Conservation (phyloP, 768 basidiomycete genomes). For the Chlorophyllum brunneum region DNA sequence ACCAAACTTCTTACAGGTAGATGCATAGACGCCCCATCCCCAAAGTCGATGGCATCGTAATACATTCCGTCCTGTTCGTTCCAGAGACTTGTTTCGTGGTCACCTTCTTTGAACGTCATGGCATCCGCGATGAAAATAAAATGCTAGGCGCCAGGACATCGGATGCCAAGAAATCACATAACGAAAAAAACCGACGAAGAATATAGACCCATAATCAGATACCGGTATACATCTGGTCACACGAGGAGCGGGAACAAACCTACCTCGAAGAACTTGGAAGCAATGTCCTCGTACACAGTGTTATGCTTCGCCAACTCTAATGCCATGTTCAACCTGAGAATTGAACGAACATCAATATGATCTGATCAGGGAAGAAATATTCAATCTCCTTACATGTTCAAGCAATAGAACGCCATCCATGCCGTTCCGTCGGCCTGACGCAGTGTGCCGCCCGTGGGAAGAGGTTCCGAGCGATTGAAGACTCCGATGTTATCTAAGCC, state of each 20-base stretch:
- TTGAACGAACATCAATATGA: not conserved
- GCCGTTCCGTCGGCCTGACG: conserved; percentile 98
- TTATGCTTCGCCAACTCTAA: conserved; percentile 98
- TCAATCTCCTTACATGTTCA: conserved; percentile 81
- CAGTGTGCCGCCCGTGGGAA: conserved; percentile 90
- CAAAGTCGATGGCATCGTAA: conserved; percentile 94
- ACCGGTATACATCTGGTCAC: conserved; percentile 67
- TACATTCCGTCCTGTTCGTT: conserved; percentile 97
- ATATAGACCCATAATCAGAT: conserved; percentile 82
- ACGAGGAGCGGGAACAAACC: conserved; percentile 7
- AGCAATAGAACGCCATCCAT: conserved; percentile 99
- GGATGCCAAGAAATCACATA: not conserved
- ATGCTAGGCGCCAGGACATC: conserved; percentile 59
- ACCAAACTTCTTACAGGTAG: conserved; percentile 93
- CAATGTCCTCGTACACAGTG: conserved; percentile 96
- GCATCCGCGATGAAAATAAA: conserved; percentile 99
- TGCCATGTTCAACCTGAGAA: conserved; percentile 86
- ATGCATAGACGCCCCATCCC: conserved; percentile 77
- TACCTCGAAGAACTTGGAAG: conserved; percentile 95
- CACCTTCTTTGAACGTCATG: conserved; percentile 89
- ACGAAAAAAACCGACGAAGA: not conserved
- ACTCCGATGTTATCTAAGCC: conserved; percentile 97
- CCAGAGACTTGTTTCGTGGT: conserved; percentile 83
- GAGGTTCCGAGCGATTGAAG: conserved; percentile 95
- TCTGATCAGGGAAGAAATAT: not conserved